Evolutionary conservation across 2,329 filamentous ascomycete genomes (phyloP).

Genomic region (Achaetomium macrosporum): DNA sequence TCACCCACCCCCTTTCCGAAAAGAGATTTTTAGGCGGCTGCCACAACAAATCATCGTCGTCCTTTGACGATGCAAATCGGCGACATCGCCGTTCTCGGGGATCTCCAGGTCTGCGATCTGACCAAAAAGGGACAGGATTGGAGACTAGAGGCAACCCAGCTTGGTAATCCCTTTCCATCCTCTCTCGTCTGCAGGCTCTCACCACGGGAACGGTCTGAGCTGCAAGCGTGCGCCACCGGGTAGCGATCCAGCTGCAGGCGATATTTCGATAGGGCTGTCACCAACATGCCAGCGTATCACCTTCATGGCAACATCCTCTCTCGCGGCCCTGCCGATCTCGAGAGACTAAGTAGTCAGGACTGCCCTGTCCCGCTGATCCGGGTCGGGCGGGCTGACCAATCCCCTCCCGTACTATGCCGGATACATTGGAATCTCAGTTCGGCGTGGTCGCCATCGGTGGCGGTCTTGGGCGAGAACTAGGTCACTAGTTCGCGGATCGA

Average conservation of each 20-base stretch:
- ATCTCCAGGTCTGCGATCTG: not conserved
- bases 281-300: not conserved
- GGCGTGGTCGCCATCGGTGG: not conserved
- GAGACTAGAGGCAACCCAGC: not conserved
- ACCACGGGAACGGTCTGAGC: conserved; percentile 1
- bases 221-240: not conserved
- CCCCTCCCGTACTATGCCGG: not conserved
- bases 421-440: not conserved
- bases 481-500: not conserved
- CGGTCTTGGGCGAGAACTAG: not conserved
- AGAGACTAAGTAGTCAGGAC: too few relatives aligned
- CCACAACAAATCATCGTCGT: conserved; percentile 7
- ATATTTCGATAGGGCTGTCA: not conserved
- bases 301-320: not conserved
- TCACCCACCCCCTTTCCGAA: conserved; percentile 2
- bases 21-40: not conserved
- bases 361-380: not conserved
- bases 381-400: not conserved
- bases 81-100: conserved; percentile 1
- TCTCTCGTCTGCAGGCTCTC: not conserved
- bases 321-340: not conserved
- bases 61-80: not conserved
- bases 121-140: not conserved
- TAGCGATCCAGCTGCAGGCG: conserved; percentile 1
- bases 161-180: not conserved